phyloP scores from a whole-genome alignment of 2,329 filamentous ascomycete genomes.

The Penicillium paneum region DNA sequence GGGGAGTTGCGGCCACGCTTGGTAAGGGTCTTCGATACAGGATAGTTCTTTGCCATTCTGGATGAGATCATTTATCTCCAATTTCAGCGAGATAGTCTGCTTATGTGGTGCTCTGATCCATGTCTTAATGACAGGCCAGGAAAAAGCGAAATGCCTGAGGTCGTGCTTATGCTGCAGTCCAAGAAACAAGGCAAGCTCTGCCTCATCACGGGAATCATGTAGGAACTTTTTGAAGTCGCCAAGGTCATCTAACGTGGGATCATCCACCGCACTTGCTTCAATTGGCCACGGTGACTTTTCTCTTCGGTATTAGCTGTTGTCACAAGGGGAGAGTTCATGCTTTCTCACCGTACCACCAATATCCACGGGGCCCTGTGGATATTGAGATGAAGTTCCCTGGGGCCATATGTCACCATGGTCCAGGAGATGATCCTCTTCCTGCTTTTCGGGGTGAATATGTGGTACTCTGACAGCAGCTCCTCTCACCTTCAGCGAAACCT shows the following conservation, averaged over 20 bases:
- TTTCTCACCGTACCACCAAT: not conserved
- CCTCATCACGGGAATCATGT: not conserved
- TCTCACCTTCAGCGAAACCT: not conserved
- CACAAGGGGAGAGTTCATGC: not conserved
- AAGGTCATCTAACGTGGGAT: not conserved
- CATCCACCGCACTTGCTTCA: accelerated
- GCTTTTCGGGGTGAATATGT: not conserved
- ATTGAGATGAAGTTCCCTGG: too few species aligned
- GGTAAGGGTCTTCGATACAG: not conserved
- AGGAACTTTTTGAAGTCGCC: not conserved
- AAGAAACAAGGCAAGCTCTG: not conserved
- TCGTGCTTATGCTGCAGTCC: not conserved
- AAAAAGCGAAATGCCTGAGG: not conserved
- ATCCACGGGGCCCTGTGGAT: not conserved
- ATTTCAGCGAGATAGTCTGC: not conserved
- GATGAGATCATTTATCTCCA: not conserved
- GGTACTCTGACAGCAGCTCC: not conserved
- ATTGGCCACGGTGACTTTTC: not conserved
- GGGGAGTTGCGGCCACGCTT: not conserved
- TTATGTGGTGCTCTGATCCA: not conserved
- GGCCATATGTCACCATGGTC: not conserved
- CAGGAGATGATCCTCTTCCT: not conserved
- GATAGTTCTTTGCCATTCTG: not conserved
- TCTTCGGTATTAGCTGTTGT: not conserved
- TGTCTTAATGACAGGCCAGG: not conserved